Conservation (phyloP, 192 early-diverging fungal species). For the Gaertneriomyces semiglobifer region DNA sequence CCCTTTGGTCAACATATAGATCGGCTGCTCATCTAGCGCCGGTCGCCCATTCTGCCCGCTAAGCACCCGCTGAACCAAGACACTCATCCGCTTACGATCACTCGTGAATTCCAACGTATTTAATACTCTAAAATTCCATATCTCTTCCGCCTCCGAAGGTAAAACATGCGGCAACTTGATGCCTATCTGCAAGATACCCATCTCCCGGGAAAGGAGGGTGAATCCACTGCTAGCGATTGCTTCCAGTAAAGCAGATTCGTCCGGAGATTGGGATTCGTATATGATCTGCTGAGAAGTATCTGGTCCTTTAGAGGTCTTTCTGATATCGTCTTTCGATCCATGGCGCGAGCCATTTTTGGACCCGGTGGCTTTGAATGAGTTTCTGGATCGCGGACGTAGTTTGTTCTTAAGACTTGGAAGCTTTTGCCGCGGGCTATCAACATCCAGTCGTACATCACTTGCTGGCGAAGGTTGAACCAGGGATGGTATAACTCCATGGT, state of each 20-base stretch:
- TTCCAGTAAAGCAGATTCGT: constrained; percentile 52
- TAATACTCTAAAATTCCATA: no score
- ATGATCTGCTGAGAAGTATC: constrained; percentile 43
- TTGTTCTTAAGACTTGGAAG: no score
- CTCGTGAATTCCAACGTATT: constrained; percentile 72
- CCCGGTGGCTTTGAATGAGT: no score
- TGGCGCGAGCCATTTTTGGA: no score
- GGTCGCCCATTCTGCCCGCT: constrained; percentile 35
- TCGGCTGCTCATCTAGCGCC: constrained; percentile 52
- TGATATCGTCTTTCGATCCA: no score
- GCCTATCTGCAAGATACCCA: constrained; percentile 10
- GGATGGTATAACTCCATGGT: constrained; percentile 65
- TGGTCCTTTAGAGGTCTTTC: no score
- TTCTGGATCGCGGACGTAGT: no score
- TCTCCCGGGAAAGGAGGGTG: constrained; percentile 34
- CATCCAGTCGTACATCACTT: no score
- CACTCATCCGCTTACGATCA: constrained; percentile 86
- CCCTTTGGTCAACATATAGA: constrained; percentile 83
- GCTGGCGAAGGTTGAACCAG: no score
- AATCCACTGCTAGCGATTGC: constrained; percentile 53
- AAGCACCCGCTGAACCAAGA: constrained; percentile 52
- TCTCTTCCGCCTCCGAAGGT: no score
- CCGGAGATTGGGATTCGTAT: constrained; percentile 87
- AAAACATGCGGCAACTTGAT: no score
- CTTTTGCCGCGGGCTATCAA: no score